phyloP scores from a whole-genome alignment of 2,329 filamentous ascomycete species.

The Allantophomopsis cytisporea region DNA sequence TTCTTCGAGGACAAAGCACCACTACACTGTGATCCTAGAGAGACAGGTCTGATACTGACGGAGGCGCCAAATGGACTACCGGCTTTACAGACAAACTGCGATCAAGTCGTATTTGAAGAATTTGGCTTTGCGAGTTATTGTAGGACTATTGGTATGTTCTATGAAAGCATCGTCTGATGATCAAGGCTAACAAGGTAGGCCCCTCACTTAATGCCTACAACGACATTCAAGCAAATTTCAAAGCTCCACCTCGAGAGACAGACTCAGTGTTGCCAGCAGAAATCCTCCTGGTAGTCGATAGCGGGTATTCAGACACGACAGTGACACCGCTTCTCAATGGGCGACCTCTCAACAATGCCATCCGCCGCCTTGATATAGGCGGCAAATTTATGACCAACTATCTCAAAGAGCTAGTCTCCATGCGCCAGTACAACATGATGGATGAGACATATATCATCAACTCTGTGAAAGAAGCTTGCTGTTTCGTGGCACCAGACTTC shows the following conservation, averaged over 20 bases:
- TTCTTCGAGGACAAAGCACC: slow-evolving; percentile 62
- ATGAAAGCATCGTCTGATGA: slow-evolving; percentile 3
- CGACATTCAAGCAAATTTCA: slow-evolving; percentile 57
- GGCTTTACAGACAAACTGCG: slow-evolving; percentile 74
- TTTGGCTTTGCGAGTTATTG: slow-evolving; percentile 86
- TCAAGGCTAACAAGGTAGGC: slow-evolving; percentile 27
- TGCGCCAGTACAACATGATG: slow-evolving; percentile 89
- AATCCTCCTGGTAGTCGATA: slow-evolving; percentile 78
- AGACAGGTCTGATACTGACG: slow-evolving; percentile 73
- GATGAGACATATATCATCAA: slow-evolving; percentile 91
- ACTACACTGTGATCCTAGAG: slow-evolving; percentile 57
- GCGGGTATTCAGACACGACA: slow-evolving; percentile 86
- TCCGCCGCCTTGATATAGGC: slow-evolving; percentile 78
- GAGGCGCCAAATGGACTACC: slow-evolving; percentile 78
- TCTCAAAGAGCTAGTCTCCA: slow-evolving; percentile 75
- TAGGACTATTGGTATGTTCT: slow-evolving; percentile 49
- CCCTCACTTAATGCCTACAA: slow-evolving; percentile 72
- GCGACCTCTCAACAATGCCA: slow-evolving; percentile 63
- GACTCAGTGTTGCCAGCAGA: slow-evolving; percentile 48
- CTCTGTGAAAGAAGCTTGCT: slow-evolving; percentile 85
- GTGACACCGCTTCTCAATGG: slow-evolving; percentile 77
- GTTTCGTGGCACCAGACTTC: slow-evolving; percentile 74
- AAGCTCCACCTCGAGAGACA: slow-evolving; percentile 35
- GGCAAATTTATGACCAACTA: slow-evolving; percentile 92
- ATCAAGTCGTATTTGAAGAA: slow-evolving; percentile 96